Conservation (phyloP, 2,329 filamentous ascomycete genomes). For the Diplocarpon mali region DNA sequence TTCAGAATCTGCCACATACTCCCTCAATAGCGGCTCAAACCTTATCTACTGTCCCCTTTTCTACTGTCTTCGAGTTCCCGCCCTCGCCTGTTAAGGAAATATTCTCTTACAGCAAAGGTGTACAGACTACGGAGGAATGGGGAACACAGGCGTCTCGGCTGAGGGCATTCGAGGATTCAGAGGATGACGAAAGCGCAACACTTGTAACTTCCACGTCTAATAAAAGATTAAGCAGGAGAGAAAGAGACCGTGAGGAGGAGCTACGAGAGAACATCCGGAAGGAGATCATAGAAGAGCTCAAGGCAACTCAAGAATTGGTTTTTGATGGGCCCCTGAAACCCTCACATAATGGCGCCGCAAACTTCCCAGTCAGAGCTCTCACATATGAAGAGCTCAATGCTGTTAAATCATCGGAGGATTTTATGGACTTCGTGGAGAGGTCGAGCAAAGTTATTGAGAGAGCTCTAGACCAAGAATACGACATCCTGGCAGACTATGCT, state of each 20-base stretch:
- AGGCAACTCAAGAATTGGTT: slow-evolving; percentile 53
- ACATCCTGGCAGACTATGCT: slow-evolving; percentile 90
- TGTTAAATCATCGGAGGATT: slow-evolving; percentile 85
- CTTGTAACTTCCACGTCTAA: slow-evolving; percentile 47
- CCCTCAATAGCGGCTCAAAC: slow-evolving; percentile 45
- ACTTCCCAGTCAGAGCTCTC: slow-evolving; percentile 70
- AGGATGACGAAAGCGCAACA: slow-evolving; percentile 50
- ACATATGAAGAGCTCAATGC: slow-evolving; percentile 79
- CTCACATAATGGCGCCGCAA: slow-evolving; percentile 36
- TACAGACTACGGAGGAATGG: slow-evolving; percentile 80
- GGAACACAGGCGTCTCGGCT: slow-evolving; percentile 40
- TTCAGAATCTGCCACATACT: slow-evolving; percentile 26
- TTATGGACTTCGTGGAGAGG: slow-evolving; percentile 87
- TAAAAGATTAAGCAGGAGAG: slow-evolving; percentile 69
- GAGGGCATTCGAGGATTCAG: slow-evolving; percentile 45
- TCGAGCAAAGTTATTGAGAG: slow-evolving; percentile 96
- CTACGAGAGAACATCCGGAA: slow-evolving; percentile 71
- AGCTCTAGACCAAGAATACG: slow-evolving; percentile 90
- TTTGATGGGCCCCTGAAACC: slow-evolving; percentile 38
- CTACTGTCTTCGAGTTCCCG: slow-evolving; percentile 71
- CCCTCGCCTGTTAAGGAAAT: slow-evolving; percentile 70
- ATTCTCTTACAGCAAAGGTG: slow-evolving; percentile 93
- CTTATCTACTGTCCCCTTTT: slow-evolving; percentile 61
- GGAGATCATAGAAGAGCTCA: slow-evolving; percentile 89
- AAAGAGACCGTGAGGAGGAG: slow-evolving; percentile 78